Conservation (phyloP, 2,329 filamentous ascomycete genomes). For the Alternaria solani region DNA sequence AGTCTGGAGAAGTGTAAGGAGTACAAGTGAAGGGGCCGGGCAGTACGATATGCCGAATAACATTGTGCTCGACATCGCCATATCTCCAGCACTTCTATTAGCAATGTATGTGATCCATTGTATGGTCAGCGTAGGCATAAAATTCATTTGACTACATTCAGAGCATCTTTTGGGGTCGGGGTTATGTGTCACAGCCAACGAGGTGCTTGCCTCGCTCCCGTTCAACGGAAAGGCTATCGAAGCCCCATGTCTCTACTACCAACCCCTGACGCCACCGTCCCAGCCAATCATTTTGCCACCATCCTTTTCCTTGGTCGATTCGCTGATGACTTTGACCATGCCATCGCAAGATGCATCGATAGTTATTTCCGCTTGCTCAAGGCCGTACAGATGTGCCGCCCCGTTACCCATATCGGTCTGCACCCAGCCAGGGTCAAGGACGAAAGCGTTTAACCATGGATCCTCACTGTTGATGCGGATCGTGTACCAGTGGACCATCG, state of each 20-base stretch:
- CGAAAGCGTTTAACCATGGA: not conserved
- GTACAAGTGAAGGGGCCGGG: conserved; percentile 4
- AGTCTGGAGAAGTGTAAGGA: conserved; percentile 17
- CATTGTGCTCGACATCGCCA: too few relatives aligned
- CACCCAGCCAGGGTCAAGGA: not conserved
- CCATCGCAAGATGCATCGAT: not conserved
- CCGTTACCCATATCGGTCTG: not conserved
- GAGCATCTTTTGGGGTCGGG: too few relatives aligned
- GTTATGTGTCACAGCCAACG: too few relatives aligned
- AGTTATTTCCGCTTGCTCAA: not conserved
- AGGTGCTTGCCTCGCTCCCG: too few relatives aligned
- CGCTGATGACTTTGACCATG: not conserved
- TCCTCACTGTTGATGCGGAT: not conserved
- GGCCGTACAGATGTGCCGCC: not conserved
- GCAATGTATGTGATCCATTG: too few relatives aligned
- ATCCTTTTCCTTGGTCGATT: not conserved
- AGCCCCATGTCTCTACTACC: too few relatives aligned
- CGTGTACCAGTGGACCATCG: not conserved
- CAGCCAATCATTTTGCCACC: not conserved
- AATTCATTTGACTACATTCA: too few relatives aligned
- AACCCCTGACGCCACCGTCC: too few relatives aligned
- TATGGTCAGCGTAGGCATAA: too few relatives aligned
- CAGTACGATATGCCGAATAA: too few relatives aligned
- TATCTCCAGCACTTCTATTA: not conserved
- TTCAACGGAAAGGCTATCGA: too few relatives aligned